Evolutionary conservation across 192 early-diverging fungal genomes (phyloP).

Genomic region (Diversispora epigaea): DNA sequence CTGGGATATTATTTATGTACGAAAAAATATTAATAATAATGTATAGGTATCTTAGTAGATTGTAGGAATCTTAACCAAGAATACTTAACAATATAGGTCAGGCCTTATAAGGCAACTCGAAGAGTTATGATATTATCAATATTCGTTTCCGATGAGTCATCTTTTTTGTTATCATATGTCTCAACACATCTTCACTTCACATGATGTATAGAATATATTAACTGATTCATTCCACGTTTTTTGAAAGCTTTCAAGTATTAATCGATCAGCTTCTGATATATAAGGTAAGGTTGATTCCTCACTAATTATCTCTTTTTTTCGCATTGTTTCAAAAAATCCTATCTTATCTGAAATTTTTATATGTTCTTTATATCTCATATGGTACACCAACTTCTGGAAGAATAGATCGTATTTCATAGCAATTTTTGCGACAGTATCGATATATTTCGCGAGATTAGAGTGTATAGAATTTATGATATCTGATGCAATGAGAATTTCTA

Average conservation of each 20-base stretch:
- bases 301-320: conserved; percentile 15
- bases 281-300: conserved; percentile 11
- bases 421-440: not conserved
- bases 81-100: not conserved
- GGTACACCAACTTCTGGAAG: conserved; percentile 14
- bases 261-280: conserved; percentile 14
- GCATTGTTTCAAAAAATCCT: not conserved
- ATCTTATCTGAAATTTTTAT: conserved; percentile 18
- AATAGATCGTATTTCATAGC: conserved; percentile 12
- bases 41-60: conserved; percentile 9
- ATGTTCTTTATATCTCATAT: conserved; percentile 28
- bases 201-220: conserved; percentile 2
- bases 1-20: too few species aligned
- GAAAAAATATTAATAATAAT: conserved; percentile 10
- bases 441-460: not conserved
- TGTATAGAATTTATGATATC: not conserved
- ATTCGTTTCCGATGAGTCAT: too few species aligned
- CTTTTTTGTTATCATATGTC: too few species aligned
- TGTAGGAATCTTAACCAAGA: not conserved
- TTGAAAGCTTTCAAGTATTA: conserved; percentile 6
- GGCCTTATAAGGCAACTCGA: too few species aligned
- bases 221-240: conserved; percentile 6
- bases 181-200: conserved; percentile 4
- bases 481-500: conserved; percentile 4
- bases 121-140: too few species aligned